These are phyloP conservation scores for Elongisporangium prolatum DNA, from an alignment of 352 stramenopile genomes.

Conservation along the genomic window DNA sequence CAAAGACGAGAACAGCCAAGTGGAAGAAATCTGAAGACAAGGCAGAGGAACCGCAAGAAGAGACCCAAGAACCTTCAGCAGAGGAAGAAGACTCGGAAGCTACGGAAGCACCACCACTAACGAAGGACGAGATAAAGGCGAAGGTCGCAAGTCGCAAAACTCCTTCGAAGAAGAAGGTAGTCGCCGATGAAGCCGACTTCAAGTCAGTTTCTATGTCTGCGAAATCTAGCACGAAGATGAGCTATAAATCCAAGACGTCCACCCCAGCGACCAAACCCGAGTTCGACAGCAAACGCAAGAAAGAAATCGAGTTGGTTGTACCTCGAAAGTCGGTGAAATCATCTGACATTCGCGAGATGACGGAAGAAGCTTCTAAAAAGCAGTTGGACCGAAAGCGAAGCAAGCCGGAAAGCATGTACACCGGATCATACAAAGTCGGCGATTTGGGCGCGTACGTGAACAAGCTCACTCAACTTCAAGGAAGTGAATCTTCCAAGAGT, in stretches of 20 bases:
- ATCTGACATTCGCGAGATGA: constrained; percentile 68
- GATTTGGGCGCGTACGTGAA: constrained; percentile 48
- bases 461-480: constrained; percentile 54
- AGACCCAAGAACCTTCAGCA: constrained; percentile 19
- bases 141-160: constrained; percentile 68
- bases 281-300: constrained; percentile 74
- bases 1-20: constrained; percentile 15
- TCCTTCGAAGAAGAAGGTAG: constrained; percentile 54
- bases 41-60: constrained; percentile 14
- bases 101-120: constrained; percentile 22
- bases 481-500: constrained; percentile 71
- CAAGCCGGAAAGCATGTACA: constrained; percentile 37
- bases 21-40: constrained; percentile 9
- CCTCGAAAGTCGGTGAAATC: constrained; percentile 77
- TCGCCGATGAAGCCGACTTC: constrained; percentile 24
- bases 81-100: constrained; percentile 32
- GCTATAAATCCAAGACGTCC: not conserved
- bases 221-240: constrained; percentile 27
- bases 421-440: constrained; percentile 60
- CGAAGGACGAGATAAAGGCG: constrained; percentile 76
- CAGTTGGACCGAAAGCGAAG: constrained; percentile 31
- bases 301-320: constrained; percentile 75
- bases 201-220: constrained; percentile 24
- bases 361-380: constrained; percentile 61
- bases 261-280: constrained; percentile 19